phyloP scores from a whole-genome alignment of 371 early-diverging fungal species.

The Aphelidium insulamus region DNA sequence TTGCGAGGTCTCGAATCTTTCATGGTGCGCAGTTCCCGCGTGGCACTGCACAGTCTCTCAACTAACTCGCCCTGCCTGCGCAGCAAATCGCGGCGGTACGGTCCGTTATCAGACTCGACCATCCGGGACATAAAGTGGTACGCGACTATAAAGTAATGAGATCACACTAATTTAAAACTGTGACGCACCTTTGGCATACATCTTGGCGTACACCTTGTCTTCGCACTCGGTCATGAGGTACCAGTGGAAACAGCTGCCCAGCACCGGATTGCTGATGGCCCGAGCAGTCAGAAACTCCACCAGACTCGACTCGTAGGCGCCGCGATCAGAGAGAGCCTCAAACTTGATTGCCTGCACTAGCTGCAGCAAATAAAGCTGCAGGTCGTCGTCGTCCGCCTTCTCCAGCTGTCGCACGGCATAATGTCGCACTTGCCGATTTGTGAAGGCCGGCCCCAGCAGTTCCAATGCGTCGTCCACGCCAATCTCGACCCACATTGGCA shows the following conservation, averaged over 20 bases:
- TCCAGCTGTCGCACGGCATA: constrained; percentile 74
- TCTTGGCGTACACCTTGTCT: constrained; percentile 37
- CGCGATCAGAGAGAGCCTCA: constrained; percentile 18
- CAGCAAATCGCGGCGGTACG: constrained; percentile 36
- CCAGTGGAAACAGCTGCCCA: constrained; percentile 87
- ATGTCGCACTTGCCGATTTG: constrained; percentile 48
- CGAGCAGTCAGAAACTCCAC: constrained; percentile 70
- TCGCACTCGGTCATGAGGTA: constrained; percentile 80
- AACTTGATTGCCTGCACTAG: constrained; percentile 94
- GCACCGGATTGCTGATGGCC: constrained; percentile 41
- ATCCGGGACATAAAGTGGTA: constrained; percentile 52
- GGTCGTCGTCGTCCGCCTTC: constrained; percentile 79
- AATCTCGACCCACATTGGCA: constrained; percentile 70
- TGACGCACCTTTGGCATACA: constrained; percentile 74
- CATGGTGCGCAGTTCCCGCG: constrained; percentile 37
- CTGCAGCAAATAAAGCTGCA: constrained; percentile 72
- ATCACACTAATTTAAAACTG: too few species aligned
- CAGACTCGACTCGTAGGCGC: constrained; percentile 41
- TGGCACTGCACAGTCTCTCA: constrained; percentile 37
- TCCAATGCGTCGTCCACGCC: constrained; percentile 87
- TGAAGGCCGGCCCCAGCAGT: constrained; percentile 67
- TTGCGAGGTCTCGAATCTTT: constrained; percentile 67
- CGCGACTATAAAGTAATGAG: too few species aligned
- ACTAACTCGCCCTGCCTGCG: constrained; percentile 63
- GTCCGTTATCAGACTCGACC: constrained; percentile 18